Conservation (phyloP, 495 filamentous ascomycete genomes). For the Parathielavia hyrcaniae region DNA sequence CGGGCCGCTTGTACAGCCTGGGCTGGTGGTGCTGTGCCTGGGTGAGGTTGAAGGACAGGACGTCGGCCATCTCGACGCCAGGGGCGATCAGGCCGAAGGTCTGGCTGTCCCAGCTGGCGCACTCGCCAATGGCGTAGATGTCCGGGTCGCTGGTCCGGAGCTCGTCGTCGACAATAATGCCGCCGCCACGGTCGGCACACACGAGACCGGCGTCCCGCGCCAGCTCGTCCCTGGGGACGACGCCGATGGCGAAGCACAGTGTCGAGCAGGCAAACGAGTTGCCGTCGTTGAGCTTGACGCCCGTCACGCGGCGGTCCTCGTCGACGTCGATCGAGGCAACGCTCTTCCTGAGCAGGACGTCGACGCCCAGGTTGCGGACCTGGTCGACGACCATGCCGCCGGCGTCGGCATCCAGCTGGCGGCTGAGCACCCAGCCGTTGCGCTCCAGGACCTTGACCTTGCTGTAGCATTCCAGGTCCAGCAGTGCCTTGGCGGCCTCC, state of each 20-base stretch:
- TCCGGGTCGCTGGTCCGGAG: conserved; percentile 65
- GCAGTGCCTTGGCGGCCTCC: conserved; percentile 93
- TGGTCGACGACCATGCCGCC: conserved; percentile 80
- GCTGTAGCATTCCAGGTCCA: conserved; percentile 72
- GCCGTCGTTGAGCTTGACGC: conserved; percentile 80
- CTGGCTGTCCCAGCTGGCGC: conserved; percentile 88
- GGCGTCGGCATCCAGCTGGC: conserved; percentile 82
- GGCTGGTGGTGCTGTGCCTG: conserved; percentile 66
- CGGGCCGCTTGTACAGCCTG: conserved; percentile 72
- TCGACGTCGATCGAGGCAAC: conserved; percentile 68
- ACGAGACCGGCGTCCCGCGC: conserved; percentile 64
- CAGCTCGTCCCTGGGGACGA: conserved; percentile 77
- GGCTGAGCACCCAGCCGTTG: conserved; percentile 80
- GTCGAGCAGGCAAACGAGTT: conserved; percentile 75
- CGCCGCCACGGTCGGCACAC: conserved; percentile 67
- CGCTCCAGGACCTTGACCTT: conserved; percentile 82
- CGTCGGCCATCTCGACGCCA: conserved; percentile 93
- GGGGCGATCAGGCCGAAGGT: conserved; percentile 93
- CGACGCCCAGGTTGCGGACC: conserved; percentile 71
- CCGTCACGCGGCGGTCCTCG: conserved; percentile 60
- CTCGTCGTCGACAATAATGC: conserved; percentile 66
- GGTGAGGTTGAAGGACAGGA: conserved; percentile 90
- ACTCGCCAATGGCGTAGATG: conserved; percentile 91
- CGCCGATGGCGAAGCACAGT: conserved; percentile 90
- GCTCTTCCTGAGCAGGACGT: conserved; percentile 73